Evolutionary conservation across 495 filamentous ascomycete species (phyloP), one percentile per base, ranked within the genome.

Genomic region (Annulohypoxylon moriforme): DNA sequence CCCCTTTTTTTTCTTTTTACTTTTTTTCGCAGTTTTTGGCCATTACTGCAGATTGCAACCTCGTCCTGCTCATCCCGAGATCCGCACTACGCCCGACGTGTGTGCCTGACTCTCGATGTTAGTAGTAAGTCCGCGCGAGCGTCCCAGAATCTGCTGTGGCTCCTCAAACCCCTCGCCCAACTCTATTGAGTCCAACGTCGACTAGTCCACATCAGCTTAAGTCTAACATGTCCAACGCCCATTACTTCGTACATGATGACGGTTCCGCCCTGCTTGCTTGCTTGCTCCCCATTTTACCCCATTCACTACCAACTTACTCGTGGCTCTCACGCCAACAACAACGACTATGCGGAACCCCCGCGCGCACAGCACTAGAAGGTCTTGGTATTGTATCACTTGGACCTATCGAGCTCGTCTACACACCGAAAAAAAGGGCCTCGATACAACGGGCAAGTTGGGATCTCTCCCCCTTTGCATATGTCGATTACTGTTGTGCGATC

Each of bases 61-160:
- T 61, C 64, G 56, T 64, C 33, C 60, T 31, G 47, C 64, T 61
- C 64, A 56, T 64, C 33, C 60, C 40, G 55, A 56, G 46, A 68
- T 46, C 60, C 60, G 60, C 46, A 56, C 47, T 59, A 53, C 64
- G 69, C 64, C 69, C 64, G 64, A 68, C 60, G 60, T 60, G 60
- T 60, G 56, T 64, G 60, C 59, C 69, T 72, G 69, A 72, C 60
- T 71, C 67, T 71, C 6, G 68, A 63, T 46, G 44, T 16, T 68
- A 14, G 46, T 42, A 60, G 59, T 16, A 64, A 56, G 58, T 53
- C 60, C 33, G 29, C 60, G 33, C 60, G 36, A 50, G 4, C 16
- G 11, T 33, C 31, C 53, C 36, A 40, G 25, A 60, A 36, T 40
- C 22, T 64, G 49, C 18, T 47, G 38, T 38, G 34, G 36, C 10